A percentile compares a stretch with the other conserved stretches of the same genome.
Evolutionary conservation across 768 basidiomycete species (phyloP).

Genomic region (Tricholoma furcatifolium): DNA sequence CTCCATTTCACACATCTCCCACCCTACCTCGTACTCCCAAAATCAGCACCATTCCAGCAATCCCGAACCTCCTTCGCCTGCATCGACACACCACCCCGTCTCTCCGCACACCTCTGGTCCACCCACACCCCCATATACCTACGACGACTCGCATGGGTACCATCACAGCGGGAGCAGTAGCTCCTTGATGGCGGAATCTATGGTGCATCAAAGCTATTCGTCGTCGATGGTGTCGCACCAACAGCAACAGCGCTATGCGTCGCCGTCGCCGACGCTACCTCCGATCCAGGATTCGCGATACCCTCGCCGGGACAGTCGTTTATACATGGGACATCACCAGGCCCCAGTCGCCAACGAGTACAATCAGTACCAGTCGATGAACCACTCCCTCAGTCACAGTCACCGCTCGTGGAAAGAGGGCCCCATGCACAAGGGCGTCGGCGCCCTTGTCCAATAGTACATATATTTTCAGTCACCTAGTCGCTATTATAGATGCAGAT

Average conservation of each 20-base stretch:
- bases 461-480: background rate
- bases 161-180: slow-evolving; percentile 29
- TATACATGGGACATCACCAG: slow-evolving; percentile 7
- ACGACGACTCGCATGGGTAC: slow-evolving; percentile 41
- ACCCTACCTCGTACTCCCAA: slow-evolving; percentile 46
- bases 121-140: slow-evolving; percentile 46
- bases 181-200: slow-evolving; percentile 19
- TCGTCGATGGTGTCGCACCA: slow-evolving; percentile 18
- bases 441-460: slow-evolving; percentile 33
- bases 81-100: slow-evolving; percentile 46
- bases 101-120: slow-evolving; percentile 43
- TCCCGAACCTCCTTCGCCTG: slow-evolving; percentile 47
- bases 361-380: slow-evolving; percentile 37
- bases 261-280: slow-evolving; percentile 55
- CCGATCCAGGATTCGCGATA: slow-evolving; percentile 48
- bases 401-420: slow-evolving; percentile 48
- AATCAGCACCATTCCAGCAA: slow-evolving; percentile 29
- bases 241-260: slow-evolving; percentile 38
- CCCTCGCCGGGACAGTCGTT: slow-evolving; percentile 26
- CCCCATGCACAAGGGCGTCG: slow-evolving; percentile 41
- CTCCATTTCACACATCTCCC: slow-evolving; percentile 60
- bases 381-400: slow-evolving; percentile 31
- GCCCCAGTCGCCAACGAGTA: slow-evolving; percentile 32
- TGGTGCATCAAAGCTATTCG: slow-evolving; percentile 21
- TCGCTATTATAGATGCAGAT: background rate